Percentiles rank a stretch among this genome's conserved stretches.
Evolutionary conservation across 108 stramenopile genomes (phyloP).

Genomic region (Fragilaria radians): DNA sequence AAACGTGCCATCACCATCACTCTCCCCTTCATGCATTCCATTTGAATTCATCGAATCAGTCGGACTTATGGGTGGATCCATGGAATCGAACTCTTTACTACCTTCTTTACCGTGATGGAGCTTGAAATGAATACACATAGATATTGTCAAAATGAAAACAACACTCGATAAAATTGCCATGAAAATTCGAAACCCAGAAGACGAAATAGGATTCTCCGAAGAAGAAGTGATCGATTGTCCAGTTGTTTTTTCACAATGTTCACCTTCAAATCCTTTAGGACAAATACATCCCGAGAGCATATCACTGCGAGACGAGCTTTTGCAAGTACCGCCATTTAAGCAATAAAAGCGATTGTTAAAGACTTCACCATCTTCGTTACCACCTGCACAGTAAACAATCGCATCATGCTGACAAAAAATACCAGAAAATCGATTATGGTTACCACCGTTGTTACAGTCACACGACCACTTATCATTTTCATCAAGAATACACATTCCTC

Average conservation of each 20-base stretch:
- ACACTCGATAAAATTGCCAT: not conserved
- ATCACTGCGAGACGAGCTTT: slow-evolving; percentile 3
- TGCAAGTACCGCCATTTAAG: slow-evolving; percentile 22
- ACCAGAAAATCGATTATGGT: slow-evolving; percentile 22
- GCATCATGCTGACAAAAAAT: slow-evolving; percentile 36
- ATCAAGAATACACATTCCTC: slow-evolving; percentile 26
- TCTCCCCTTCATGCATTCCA: not conserved
- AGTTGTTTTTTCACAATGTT: not conserved
- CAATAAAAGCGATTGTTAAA: too few relatives aligned
- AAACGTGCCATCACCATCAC: slow-evolving; percentile 1
- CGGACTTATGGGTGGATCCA: not conserved
- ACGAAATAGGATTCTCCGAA: not conserved
- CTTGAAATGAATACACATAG: not conserved
- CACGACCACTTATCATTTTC: slow-evolving; percentile 19
- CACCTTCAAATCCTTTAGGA: slow-evolving; percentile 14
- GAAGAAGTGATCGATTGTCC: not conserved
- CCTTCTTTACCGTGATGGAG: not conserved
- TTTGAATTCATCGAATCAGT: not conserved
- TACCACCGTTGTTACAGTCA: slow-evolving; percentile 36
- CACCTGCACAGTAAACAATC: slow-evolving; percentile 8
- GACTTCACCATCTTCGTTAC: not conserved
- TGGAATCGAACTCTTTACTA: not conserved
- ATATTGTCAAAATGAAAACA: not conserved
- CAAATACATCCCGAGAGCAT: slow-evolving; percentile 19
- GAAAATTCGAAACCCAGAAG: not conserved